Conservation (phyloP, 306 rosid species). For the Vigna reflexopilosa region DNA sequence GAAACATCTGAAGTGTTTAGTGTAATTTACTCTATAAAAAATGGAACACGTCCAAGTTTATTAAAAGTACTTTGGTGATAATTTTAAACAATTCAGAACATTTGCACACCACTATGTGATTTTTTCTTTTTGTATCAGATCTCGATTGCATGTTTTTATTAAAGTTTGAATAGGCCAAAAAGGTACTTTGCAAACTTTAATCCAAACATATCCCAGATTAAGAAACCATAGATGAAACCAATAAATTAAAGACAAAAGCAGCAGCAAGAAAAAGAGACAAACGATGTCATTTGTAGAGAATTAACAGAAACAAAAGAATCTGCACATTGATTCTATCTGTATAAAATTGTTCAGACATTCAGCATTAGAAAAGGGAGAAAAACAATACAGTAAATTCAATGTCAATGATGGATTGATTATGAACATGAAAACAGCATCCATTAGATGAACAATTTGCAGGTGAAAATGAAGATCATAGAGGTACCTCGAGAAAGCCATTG, state of each 20-base stretch:
- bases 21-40: neutral
- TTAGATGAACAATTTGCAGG: neutral
- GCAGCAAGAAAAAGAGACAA: constrained; percentile 7
- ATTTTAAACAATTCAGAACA: neutral
- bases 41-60: neutral
- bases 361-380: neutral
- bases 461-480: constrained; percentile 19
- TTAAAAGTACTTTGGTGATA: neutral
- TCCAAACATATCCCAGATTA: neutral
- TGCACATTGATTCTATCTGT: neutral
- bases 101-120: neutral
- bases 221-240: neutral
- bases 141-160: neutral
- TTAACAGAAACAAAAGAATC: constrained; percentile 9
- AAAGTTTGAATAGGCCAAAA: neutral
- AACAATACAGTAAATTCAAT: neutral
- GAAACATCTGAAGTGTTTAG: too few species aligned
- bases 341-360: constrained; percentile 21
- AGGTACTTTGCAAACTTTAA: neutral
- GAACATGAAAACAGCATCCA: constrained; percentile 14
- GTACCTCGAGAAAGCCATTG: constrained; percentile 77
- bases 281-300: constrained; percentile 1
- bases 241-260: neutral
- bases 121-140: neutral
- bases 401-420: neutral